Base-by-base conservation (phyloP, 1,284 basidiomycete genomes). In the Paramarasmius palmivorus region DNA sequence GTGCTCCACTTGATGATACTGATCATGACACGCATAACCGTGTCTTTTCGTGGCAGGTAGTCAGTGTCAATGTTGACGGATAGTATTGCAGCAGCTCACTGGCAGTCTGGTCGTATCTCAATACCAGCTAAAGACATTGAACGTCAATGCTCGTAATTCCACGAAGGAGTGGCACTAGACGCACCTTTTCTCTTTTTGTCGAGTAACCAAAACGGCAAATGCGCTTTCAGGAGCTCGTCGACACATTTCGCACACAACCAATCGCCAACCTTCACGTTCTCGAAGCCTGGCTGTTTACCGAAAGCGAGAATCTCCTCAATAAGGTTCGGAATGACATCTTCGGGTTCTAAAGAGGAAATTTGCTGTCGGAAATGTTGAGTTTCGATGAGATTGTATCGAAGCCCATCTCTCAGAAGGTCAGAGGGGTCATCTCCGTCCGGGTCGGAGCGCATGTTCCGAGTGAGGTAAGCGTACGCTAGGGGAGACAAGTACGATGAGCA, bases 201-300 rank as follows among this genome's bases (percentile, higher is more conserved):
- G 22, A 50, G 45, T n/a, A 55, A 44, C 54, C 54, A 55, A 12
- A 55, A 20, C 36, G 51, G 54, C 17, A 55, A 50, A 54, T 67
- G 66, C 10, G 59, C 56, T 4, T 54, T 54, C 37, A 74, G 23
- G 23, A 74, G 52, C 20, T 52, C 54, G 12, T 41, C 55, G 37
- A 74, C 60, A 52, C 72, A 73, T 1, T 46, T 15, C 41, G 57
- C 50, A 54, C 73, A 74, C 17, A 73, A 15, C 68, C 64, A 68
- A 29, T 71, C 64, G 10, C 63, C 58, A 49, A 65, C 65, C 22
- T 62, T 57, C 72, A 64, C 68, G 34, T 61, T 65, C 65, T 26
- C 9, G 40, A n/a, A 41, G 12, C 32, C 23, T 7, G 34, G 41
- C 8, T 38, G 29, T 26, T 8, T 19, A 15, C 25, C 34, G 20